Evolutionary conservation across 768 basidiomycete genomes (phyloP).

Genomic region (Lactarius psammicola): DNA sequence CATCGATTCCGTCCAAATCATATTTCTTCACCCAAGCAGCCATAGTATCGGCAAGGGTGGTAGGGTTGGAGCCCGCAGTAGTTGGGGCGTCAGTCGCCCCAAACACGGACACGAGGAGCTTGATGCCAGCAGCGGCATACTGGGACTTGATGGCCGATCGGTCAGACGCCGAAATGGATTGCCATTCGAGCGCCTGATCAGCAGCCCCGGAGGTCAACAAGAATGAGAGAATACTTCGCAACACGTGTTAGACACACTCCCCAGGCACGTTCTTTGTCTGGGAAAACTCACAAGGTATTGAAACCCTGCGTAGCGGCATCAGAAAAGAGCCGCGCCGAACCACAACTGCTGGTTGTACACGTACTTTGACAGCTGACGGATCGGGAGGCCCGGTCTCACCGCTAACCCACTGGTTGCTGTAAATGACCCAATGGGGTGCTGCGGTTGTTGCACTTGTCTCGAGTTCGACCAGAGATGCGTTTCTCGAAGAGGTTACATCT

Average conservation of each 20-base stretch:
- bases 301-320: slow-evolving; percentile 33
- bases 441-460: slow-evolving; percentile 25
- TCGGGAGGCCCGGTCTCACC: slow-evolving; percentile 42
- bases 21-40: slow-evolving; percentile 48
- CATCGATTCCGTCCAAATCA: slow-evolving; percentile 51
- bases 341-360: slow-evolving; percentile 5
- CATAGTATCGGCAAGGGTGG: slow-evolving; percentile 42
- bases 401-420: slow-evolving; percentile 40
- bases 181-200: slow-evolving; percentile 50
- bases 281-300: slow-evolving; percentile 37
- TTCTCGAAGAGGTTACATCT: neutral
- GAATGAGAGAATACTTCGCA: slow-evolving; percentile 42
- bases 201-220: slow-evolving; percentile 41
- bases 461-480: slow-evolving; percentile 8
- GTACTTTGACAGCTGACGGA: slow-evolving; percentile 36
- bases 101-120: slow-evolving; percentile 56
- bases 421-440: slow-evolving; percentile 43
- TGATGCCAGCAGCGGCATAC: slow-evolving; percentile 56
- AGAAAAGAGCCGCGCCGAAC: neutral
- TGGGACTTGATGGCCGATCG: slow-evolving; percentile 45
- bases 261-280: neutral
- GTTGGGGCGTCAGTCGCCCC: slow-evolving; percentile 49
- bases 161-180: slow-evolving; percentile 38
- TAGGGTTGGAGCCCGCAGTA: slow-evolving; percentile 41
- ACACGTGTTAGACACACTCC: slow-evolving; percentile 4